Base-by-base conservation (phyloP, 1,139 yeast genomes). In the Scheffersomyces titani region DNA sequence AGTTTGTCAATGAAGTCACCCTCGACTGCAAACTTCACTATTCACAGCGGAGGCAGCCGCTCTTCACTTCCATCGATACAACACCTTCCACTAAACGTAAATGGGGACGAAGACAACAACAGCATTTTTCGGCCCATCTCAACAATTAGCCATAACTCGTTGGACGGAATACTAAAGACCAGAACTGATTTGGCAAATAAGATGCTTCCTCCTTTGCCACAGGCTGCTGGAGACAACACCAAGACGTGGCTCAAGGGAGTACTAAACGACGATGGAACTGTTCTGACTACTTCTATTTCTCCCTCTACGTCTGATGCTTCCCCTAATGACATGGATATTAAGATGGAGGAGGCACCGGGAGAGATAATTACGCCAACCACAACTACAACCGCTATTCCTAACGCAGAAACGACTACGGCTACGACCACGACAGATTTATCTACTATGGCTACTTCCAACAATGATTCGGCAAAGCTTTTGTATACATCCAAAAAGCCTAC, bases 401-500 rank as follows among this genome's bases (percentile, higher is more conserved):
- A 30, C 16, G 16, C 40, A 30, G 40, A 30, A 30, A 30, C 16
- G 13, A 30, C 40, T 30, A 30, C 40, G 40, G 40, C 40, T 30
- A 11, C 16, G 16, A 30, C 9, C 2, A 4, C 40, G 16, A 30
- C 40, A 30, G 40, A 30, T 11, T 30, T 16, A 11, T 30, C 40
- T 30, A 30, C 40, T 30, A 30, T 30, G 40, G 40, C 40, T 30
- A 22, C 24, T 20, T 46, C 49, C 40, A 52, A 51, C 20, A 51
- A 47, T 13, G 53, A 44, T 21, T 44, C 51, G 3, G 52, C 30
- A 11, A 53, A 51, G 30, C 53, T 51, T 36, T 46, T 53, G 7
- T 53, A 51, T 50, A 58, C 62, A 24, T 63, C 68, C n/a, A 72
- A 71, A 53, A 75, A 71, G 57, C 79, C 78, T 2, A 72, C 79